Conservation (phyloP, 306 rosid genomes). For the Pyrus pyrifolia region DNA sequence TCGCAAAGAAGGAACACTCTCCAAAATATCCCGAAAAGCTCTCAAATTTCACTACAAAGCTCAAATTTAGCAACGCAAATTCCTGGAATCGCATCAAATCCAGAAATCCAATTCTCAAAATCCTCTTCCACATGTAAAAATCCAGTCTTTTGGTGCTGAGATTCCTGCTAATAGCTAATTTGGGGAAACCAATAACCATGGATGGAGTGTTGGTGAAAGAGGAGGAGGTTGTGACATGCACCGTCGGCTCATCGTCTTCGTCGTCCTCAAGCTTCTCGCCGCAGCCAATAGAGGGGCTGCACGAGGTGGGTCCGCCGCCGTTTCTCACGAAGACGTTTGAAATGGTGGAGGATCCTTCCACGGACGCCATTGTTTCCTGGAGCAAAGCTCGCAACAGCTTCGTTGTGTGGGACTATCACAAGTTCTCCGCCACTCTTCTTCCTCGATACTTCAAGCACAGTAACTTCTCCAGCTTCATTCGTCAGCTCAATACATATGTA, state of each 20-base stretch:
- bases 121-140: background rate
- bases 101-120: background rate
- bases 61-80: background rate
- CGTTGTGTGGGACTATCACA: constrained; percentile 77
- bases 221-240: constrained; percentile 37
- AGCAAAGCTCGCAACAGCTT: constrained; percentile 82
- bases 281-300: constrained; percentile 69
- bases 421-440: constrained; percentile 58
- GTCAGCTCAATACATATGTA: constrained; percentile 96
- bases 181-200: constrained; percentile 20
- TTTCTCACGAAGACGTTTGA: constrained; percentile 84
- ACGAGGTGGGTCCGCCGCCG: constrained; percentile 87
- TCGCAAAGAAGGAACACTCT: background rate
- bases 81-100: background rate
- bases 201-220: constrained; percentile 35
- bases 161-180: background rate
- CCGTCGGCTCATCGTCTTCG: constrained; percentile 36
- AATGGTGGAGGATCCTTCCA: constrained; percentile 85
- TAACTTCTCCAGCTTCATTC: constrained; percentile 93
- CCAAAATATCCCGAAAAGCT: background rate
- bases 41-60: background rate
- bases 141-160: background rate
- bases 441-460: constrained; percentile 91
- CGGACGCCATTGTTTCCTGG: constrained; percentile 85
- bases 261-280: constrained; percentile 48